Conservation (phyloP, 352 stramenopile species). For the Globisporangium yorkense region DNA sequence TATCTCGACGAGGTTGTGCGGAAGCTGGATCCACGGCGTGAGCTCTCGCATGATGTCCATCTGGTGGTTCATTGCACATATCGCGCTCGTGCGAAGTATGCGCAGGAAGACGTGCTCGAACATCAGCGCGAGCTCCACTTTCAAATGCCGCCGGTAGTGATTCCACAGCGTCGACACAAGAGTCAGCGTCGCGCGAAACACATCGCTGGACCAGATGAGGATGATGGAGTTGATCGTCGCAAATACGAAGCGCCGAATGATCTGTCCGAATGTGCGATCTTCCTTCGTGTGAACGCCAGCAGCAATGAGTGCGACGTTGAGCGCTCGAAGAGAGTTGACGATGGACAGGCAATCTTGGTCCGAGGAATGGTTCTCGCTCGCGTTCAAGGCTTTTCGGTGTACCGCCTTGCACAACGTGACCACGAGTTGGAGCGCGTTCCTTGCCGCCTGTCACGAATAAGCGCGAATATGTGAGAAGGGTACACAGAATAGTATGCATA, state of each 20-base stretch:
- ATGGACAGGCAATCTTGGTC: constrained; percentile 57
- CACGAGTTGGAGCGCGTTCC: constrained; percentile 68
- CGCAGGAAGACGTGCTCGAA: constrained; percentile 81
- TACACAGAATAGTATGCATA: not conserved
- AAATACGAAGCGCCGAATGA: constrained; percentile 73
- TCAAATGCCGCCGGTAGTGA: constrained; percentile 76
- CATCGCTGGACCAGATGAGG: constrained; percentile 45
- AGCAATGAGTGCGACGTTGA: constrained; percentile 67
- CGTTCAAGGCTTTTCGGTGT: constrained; percentile 38
- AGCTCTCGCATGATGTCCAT: constrained; percentile 78
- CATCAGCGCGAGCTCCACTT: constrained; percentile 75
- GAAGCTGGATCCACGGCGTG: constrained; percentile 70
- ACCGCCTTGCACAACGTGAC: constrained; percentile 71
- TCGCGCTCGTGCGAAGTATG: constrained; percentile 48
- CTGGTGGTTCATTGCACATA: constrained; percentile 47
- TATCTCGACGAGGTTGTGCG: constrained; percentile 84
- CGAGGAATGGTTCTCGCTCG: constrained; percentile 19
- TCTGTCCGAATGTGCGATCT: constrained; percentile 60
- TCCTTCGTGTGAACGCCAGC: constrained; percentile 42
- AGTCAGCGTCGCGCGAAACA: constrained; percentile 57
- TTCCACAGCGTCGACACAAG: constrained; percentile 81
- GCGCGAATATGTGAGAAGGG: not conserved
- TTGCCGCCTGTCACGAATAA: constrained; percentile 36
- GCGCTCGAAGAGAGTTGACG: constrained; percentile 54
- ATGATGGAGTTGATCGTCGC: constrained; percentile 60